Percentiles rank a stretch among this genome's conserved stretches.
Evolutionary conservation across 495 filamentous ascomycete species (phyloP).

Genomic region (Penicillium mononematosum): DNA sequence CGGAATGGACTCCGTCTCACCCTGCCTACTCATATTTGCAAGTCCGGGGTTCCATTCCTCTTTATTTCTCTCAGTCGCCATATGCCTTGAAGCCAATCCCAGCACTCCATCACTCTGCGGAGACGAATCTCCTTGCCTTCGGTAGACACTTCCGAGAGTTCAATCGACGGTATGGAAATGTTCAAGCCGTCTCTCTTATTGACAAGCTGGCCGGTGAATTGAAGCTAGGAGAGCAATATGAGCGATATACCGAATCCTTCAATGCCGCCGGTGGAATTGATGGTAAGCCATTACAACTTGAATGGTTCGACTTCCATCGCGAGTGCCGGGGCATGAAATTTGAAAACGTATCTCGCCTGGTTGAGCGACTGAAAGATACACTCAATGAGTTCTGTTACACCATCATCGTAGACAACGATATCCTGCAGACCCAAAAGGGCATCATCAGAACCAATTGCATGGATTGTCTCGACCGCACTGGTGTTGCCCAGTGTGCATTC

Average conservation of each 20-base stretch:
- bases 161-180: conserved; percentile 62
- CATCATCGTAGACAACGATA: conserved; percentile 51
- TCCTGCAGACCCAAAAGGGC: conserved; percentile 62
- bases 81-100: conserved; percentile 90
- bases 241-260: conserved; percentile 58
- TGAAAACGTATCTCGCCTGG: conserved; percentile 79
- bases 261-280: conserved; percentile 61
- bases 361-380: conserved; percentile 63
- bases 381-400: conserved; percentile 66
- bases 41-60: conserved; percentile 79
- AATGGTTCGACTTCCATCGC: conserved; percentile 96
- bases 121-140: conserved; percentile 75
- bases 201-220: conserved; percentile 82
- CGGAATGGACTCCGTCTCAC: conserved; percentile 57
- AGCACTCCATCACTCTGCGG: conserved; percentile 70
- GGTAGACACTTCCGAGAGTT: conserved; percentile 72
- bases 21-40: conserved; percentile 83
- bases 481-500: conserved; percentile 87
- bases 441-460: conserved; percentile 92
- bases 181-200: conserved; percentile 81
- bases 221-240: conserved; percentile 73
- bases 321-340: conserved; percentile 95
- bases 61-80: conserved; percentile 91
- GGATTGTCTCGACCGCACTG: conserved; percentile 94
- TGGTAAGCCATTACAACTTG: conserved; percentile 60